Evolutionary conservation across 306 rosid species (phyloP), one percentile per base, ranked within the genome.

Genomic region (Quercus glauca): DNA sequence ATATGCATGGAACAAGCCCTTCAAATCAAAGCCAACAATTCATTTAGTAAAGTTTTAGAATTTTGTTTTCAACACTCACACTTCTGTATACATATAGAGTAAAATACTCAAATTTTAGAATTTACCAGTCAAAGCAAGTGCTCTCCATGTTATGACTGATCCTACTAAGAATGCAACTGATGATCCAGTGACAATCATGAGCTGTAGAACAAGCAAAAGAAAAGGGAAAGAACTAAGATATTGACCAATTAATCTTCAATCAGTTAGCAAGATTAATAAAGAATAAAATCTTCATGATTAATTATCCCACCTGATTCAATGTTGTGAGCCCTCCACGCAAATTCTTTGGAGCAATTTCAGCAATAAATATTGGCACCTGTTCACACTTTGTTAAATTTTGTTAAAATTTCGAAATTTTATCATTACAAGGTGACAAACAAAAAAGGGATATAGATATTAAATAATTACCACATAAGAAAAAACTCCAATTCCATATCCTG

Each of bases 401-500:
- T 73, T 76, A 78, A 60, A 41, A 73, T 17, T 59, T 68, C 49
- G 65, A 52, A 77, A 60, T 73, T 57, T 63, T 51, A 37, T 55
- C 23, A 25, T 52, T 12, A 70, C 76, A 74, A 69, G 17, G 25
- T 23, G 25, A 23, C 51, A 71, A 71, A 33, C 6, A 75, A 26
- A 18, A 60, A 29, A 7, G 11, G 28, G 26, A 58, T 5, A 35
- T 65, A 41, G 28, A 67, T 23, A 59, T 71, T n/a, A 80, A 56
- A 12, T n/a, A 73, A 23, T 81, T 89, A 92, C 98, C 98, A 89
- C 98, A 31, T 89, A 93, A 53, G 98, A 91, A 82, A 91, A 83
- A 68, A 90, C 77, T 81, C 98, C 98, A 78, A 93, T 93, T 80
- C 98, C 98, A 76, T 77, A 93, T 43, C 98, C 98, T 3, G 95